These are phyloP conservation scores for Hordeum vulgare DNA, from an alignment of 176 grass and related monocot genomes.

Conservation along the genomic window MorexV3_pseudomolecules_assembly NC_058522.1:519528281-519528780, in stretches of 20 bases:
- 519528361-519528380: constrained; percentile 66
- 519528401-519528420: constrained; percentile 93
- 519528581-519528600: constrained; percentile 73
- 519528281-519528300: constrained; percentile 84
- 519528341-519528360: constrained; percentile 76
- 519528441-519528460: constrained; percentile 11
- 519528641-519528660: constrained; percentile 71
- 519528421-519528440: constrained; percentile 96
- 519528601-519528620: constrained; percentile 60
- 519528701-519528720: constrained; percentile 86
- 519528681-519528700: constrained; percentile 88
- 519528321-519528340: constrained; percentile 87
- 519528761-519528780: constrained; percentile 56
- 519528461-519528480: constrained; percentile 61
- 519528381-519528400: constrained; percentile 54
- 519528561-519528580: constrained; percentile 88
- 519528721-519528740: constrained; percentile 38
- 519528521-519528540: constrained; percentile 62
- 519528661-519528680: constrained; percentile 70
- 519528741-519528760: constrained; percentile 45
- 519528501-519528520: constrained; percentile 86
- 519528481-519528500: constrained; percentile 84
- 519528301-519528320: constrained; percentile 74
- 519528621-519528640: constrained; percentile 80
- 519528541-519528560: constrained; percentile 68